Evolutionary conservation across 2,329 filamentous ascomycete genomes (phyloP), one percentile per base, ranked within the genome.

Genomic region (Xylariales sp.): DNA sequence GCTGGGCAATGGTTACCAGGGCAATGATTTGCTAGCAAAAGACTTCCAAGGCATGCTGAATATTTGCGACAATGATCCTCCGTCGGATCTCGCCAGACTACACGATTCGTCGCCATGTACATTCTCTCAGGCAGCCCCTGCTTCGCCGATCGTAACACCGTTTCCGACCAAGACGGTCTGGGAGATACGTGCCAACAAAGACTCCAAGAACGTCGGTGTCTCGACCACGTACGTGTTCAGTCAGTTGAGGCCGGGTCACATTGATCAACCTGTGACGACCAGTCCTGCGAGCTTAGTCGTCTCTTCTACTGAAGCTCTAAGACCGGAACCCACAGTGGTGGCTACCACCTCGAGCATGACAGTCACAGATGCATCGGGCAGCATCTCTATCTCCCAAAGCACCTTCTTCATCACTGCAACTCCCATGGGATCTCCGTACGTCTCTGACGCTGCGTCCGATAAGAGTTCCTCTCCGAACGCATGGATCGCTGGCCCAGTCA

Each of bases 181-280:
- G 34, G 12, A 3, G 3, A 28, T 38, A 5, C 7, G 20, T 10
- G 27, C 37, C 12, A 31, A 47, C 2, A 28, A 36, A 5, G 45
- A 44, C 27, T 41, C 41, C 14, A 24, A 40, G 27, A 42, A 45
- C 4, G 49, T 43, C 11, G 35, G 41, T 2, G 25, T 43, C 20
- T 16, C 35, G 28, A 14, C 18, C 12, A 43, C 41, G 15, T 18
- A 24, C 11, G 15, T 20, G 12, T n/a, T 43, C 14, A 29, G 21
- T 9, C 41, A 43, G 28, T 15, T 43, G 20, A 16, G 41, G 15
- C 16, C 31, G 3, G 32, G 21, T 12, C 32, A 42, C 12, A 4
- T 11, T 5, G 11, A 24, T 9, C 4, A 15, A 4, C 35, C 35
- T 3, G 16, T 14, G 15, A 32, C 8, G 7, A 32, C 29, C 7